Evolutionary conservation across 352 stramenopile species (phyloP).

Genomic region (Peronospora belbahrii): DNA sequence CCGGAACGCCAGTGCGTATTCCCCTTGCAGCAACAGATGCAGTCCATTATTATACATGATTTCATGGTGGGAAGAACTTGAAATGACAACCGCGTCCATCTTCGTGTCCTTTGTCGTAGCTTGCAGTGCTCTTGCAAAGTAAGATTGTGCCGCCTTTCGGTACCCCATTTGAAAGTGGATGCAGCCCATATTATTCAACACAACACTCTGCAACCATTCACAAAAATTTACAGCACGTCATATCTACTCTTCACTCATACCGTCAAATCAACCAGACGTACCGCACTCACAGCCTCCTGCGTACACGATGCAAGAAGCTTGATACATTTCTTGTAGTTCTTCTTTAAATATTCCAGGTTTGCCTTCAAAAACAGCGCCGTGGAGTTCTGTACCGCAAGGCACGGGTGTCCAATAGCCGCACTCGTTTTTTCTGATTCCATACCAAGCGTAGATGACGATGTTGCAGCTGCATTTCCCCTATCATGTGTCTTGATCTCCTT

Average conservation of each 20-base stretch:
- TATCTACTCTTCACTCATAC: neutral
- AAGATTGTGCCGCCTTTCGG: constrained; percentile 86
- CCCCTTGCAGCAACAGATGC: constrained; percentile 78
- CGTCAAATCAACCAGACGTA: constrained; percentile 9
- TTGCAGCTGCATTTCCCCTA: constrained; percentile 6
- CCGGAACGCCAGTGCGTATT: constrained; percentile 78
- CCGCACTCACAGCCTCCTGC: constrained; percentile 74
- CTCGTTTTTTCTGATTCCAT: constrained; percentile 66
- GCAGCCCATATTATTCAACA: constrained; percentile 89
- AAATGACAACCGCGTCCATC: constrained; percentile 43
- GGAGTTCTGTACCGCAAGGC: constrained; percentile 79
- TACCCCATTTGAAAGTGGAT: constrained; percentile 89
- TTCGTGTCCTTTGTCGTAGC: constrained; percentile 55
- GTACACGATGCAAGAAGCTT: constrained; percentile 89
- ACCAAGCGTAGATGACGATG: constrained; percentile 13
- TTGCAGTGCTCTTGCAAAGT: constrained; percentile 83
- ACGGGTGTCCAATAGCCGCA: constrained; percentile 65
- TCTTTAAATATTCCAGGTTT: constrained; percentile 90
- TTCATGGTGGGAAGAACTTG: constrained; percentile 74
- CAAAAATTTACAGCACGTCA: constrained; percentile 2
- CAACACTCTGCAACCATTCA: constrained; percentile 44
- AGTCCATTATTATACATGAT: constrained; percentile 91
- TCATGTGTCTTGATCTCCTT: constrained; percentile 77
- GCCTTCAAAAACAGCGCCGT: constrained; percentile 89
- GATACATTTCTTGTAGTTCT: constrained; percentile 92